phyloP scores from a whole-genome alignment of 768 basidiomycete species.

The Suillus discolor region DNA sequence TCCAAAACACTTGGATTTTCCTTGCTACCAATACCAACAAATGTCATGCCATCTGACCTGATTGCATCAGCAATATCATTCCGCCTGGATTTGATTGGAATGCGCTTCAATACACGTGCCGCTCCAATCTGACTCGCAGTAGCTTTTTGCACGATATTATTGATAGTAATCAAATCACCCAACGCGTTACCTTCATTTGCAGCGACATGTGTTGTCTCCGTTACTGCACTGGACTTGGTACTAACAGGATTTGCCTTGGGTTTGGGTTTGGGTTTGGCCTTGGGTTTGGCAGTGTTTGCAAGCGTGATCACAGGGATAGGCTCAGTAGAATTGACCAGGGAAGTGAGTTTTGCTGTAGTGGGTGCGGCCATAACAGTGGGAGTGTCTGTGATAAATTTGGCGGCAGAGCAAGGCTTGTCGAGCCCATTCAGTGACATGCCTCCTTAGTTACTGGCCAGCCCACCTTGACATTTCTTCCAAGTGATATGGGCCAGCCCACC shows the following conservation, averaged over 20 bases:
- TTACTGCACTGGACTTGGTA: no score
- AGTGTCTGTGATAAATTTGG: background rate
- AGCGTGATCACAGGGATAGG: background rate
- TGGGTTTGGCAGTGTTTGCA: background rate
- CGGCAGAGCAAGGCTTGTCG: background rate
- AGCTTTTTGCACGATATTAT: no score
- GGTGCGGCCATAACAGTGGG: background rate
- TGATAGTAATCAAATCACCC: no score
- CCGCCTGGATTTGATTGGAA: background rate
- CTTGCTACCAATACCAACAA: background rate
- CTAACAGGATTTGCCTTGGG: no score
- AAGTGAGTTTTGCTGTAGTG: background rate
- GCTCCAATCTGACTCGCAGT: no score
- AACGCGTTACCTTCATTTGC: no score
- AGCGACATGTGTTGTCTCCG: no score
- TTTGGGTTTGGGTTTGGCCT: no score
- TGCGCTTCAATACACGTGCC: background rate
- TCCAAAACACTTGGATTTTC: background rate
- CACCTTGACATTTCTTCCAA: no score
- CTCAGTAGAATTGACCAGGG: background rate
- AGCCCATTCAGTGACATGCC: no score
- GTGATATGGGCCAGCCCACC: no score
- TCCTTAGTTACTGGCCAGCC: no score
- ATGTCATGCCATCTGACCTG: background rate
- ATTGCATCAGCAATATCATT: background rate